These are phyloP conservation scores for Metschnikowia chrysomelidarum DNA, from an alignment of 805 yeast species.

Conservation along the genomic window DNA sequence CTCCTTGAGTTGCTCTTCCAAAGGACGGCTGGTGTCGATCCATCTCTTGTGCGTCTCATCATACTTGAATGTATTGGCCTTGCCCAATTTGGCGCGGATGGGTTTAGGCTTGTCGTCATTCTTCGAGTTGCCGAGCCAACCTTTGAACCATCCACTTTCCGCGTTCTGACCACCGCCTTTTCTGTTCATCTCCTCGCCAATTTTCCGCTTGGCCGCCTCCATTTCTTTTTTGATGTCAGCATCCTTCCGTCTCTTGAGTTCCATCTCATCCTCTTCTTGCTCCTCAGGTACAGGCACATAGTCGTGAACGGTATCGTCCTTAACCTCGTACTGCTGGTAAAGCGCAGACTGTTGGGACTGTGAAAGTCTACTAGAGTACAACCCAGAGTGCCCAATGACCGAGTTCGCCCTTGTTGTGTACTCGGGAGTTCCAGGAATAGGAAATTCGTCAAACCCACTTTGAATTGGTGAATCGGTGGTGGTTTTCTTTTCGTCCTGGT, in stretches of 20 bases:
- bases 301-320: slow-evolving; percentile 43
- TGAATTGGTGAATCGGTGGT: slow-evolving; percentile 11
- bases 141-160: slow-evolving; percentile 49
- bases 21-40: slow-evolving; percentile 69
- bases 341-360: slow-evolving; percentile 44
- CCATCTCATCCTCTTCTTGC: slow-evolving; percentile 47
- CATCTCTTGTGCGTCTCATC: slow-evolving; percentile 85
- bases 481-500: slow-evolving; percentile 17
- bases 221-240: slow-evolving; percentile 37
- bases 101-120: slow-evolving; percentile 62
- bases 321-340: slow-evolving; percentile 45
- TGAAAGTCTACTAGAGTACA: slow-evolving; percentile 39
- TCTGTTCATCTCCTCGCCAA: slow-evolving; percentile 15
- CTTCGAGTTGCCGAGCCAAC: slow-evolving; percentile 35
- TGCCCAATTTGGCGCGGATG: slow-evolving; percentile 83
- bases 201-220: slow-evolving; percentile 19
- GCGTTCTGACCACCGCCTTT: slow-evolving; percentile 21
- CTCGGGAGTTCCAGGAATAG: slow-evolving; percentile 47
- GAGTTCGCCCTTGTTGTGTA: slow-evolving; percentile 45
- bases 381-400: slow-evolving; percentile 35
- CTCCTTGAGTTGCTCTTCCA: slow-evolving; percentile 58
- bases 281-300: slow-evolving; percentile 43
- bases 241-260: slow-evolving; percentile 28
- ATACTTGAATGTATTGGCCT: slow-evolving; percentile 62
- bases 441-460: slow-evolving; percentile 36